Conservation (phyloP, 73 alveolate species). For the Paramecium octaurelia region DNA sequence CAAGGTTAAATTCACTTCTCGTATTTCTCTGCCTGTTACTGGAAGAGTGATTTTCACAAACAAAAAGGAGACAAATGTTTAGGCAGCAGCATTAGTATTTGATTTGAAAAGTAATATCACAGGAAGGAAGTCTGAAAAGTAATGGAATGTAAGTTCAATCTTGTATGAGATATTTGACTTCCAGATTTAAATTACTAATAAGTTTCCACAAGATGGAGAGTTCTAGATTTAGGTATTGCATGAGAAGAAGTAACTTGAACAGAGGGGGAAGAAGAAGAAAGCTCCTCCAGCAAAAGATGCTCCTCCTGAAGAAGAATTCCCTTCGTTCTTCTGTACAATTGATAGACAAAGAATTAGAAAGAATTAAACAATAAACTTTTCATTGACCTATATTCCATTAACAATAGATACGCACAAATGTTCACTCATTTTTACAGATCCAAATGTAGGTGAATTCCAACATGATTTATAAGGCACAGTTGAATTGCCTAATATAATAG, state of each 20-base stretch:
- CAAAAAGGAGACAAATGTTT: constrained; percentile 91
- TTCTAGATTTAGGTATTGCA: constrained; percentile 67
- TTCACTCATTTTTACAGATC: constrained; percentile 87
- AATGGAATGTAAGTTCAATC: constrained; percentile 75
- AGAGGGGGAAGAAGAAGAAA: constrained; percentile 63
- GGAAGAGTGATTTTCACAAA: constrained; percentile 95
- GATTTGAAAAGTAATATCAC: constrained; percentile 91
- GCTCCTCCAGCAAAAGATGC: constrained; percentile 26
- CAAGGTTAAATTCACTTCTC: constrained; percentile 89
- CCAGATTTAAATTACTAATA: constrained; percentile 49
- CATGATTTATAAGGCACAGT: constrained; percentile 58
- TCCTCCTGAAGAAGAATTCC: constrained; percentile 45
- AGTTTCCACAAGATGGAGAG: constrained; percentile 62
- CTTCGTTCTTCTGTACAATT: constrained; percentile 75
- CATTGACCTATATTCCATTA: constrained; percentile 87
- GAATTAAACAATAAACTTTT: constrained; percentile 79
- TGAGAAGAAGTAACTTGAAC: constrained; percentile 54
- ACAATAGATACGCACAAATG: constrained; percentile 93
- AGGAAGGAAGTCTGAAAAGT: constrained; percentile 83
- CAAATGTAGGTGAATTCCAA: constrained; percentile 75
- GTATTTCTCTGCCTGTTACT: constrained; percentile 87
- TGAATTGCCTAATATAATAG: constrained; percentile 47
- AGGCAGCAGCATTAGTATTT: constrained; percentile 98
- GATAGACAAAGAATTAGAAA: constrained; percentile 71
- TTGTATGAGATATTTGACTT: constrained; percentile 61